Conservation (phyloP, 2,329 filamentous ascomycete species). For the Gaeumannomyces sp. region DNA sequence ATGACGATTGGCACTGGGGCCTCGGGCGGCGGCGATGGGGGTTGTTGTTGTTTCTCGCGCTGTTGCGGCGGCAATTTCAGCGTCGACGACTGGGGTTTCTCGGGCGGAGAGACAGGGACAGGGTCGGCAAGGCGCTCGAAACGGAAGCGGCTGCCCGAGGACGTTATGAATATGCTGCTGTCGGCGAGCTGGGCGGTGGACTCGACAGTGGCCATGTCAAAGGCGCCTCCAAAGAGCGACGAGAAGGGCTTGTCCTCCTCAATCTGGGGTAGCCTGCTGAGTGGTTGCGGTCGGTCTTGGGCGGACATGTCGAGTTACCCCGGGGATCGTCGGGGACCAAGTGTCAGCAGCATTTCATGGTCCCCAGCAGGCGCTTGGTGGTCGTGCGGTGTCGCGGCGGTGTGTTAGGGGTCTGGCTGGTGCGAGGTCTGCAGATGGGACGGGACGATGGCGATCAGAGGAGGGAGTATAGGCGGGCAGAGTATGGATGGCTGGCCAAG, state of each 20-base stretch:
- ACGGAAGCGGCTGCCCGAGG: slow-evolving; percentile 21
- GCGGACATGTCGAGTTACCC: background rate
- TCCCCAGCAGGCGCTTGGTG: too few relatives aligned
- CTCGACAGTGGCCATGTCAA: slow-evolving; percentile 21
- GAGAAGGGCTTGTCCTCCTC: slow-evolving; percentile 21
- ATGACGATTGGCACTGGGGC: too few relatives aligned
- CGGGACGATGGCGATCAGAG: too few relatives aligned
- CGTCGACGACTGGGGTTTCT: slow-evolving; percentile 6
- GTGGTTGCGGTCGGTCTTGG: slow-evolving; percentile 13
- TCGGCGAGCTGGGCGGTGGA: slow-evolving; percentile 21
- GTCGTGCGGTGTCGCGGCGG: too few relatives aligned
- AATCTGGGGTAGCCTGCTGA: slow-evolving; percentile 18
- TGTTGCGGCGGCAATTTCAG: background rate
- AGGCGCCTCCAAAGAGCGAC: slow-evolving; percentile 19
- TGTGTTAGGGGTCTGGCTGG: too few relatives aligned
- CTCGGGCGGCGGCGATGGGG: background rate
- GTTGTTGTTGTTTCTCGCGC: background rate
- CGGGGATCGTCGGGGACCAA: too few relatives aligned
- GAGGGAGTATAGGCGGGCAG: too few relatives aligned
- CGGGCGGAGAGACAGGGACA: background rate
- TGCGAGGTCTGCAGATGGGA: too few relatives aligned
- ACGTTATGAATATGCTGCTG: slow-evolving; percentile 20
- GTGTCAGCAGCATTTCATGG: too few relatives aligned
- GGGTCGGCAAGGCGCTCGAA: slow-evolving; percentile 17
- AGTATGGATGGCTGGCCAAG: too few relatives aligned